These are phyloP conservation scores for Heteromeles arbutifolia DNA, from an alignment of 306 rosid species.

Conservation along the genomic window DNA sequence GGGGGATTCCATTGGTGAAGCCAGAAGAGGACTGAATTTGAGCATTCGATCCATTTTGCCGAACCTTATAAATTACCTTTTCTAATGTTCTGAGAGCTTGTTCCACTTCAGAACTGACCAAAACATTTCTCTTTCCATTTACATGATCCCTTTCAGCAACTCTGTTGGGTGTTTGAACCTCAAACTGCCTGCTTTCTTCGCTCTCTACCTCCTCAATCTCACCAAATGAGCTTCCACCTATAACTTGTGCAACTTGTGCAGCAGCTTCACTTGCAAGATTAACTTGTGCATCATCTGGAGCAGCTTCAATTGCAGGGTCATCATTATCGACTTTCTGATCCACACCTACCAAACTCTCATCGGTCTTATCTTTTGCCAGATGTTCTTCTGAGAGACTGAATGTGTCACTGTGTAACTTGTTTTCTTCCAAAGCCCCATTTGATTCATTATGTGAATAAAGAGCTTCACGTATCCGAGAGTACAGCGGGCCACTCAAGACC, in stretches of 20 bases:
- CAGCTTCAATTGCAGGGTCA: slow-evolving; percentile 18
- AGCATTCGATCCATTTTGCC: slow-evolving; percentile 35
- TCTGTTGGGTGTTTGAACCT: slow-evolving; percentile 12
- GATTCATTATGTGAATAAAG: slow-evolving; percentile 23
- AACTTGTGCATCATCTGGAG: slow-evolving; percentile 7
- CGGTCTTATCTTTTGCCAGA: slow-evolving; percentile 17
- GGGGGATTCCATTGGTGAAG: slow-evolving; percentile 19
- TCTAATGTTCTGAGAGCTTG: slow-evolving; percentile 75
- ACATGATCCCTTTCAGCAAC: slow-evolving; percentile 12
- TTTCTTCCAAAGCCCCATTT: slow-evolving; percentile 18
- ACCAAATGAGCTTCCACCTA: slow-evolving; percentile 18
- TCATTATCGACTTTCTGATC: slow-evolving; percentile 22
- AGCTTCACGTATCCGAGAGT: slow-evolving; percentile 50
- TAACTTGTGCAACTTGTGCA: slow-evolving; percentile 5
- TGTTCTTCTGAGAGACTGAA: slow-evolving; percentile 22
- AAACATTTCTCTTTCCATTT: slow-evolving; percentile 27
- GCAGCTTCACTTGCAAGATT: slow-evolving; percentile 15
- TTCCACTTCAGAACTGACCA: slow-evolving; percentile 58
- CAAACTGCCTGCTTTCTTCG: slow-evolving; percentile 25
- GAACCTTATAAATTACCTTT: slow-evolving; percentile 48
- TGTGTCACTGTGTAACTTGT: slow-evolving; percentile 19
- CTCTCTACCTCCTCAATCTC: slow-evolving; percentile 64
- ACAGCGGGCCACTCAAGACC: slow-evolving; percentile 55
- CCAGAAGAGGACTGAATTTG: slow-evolving; percentile 24
- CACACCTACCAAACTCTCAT: slow-evolving; percentile 11